phyloP scores from a whole-genome alignment of 345 rosid genomes.

The Populus tremula region DNA sequence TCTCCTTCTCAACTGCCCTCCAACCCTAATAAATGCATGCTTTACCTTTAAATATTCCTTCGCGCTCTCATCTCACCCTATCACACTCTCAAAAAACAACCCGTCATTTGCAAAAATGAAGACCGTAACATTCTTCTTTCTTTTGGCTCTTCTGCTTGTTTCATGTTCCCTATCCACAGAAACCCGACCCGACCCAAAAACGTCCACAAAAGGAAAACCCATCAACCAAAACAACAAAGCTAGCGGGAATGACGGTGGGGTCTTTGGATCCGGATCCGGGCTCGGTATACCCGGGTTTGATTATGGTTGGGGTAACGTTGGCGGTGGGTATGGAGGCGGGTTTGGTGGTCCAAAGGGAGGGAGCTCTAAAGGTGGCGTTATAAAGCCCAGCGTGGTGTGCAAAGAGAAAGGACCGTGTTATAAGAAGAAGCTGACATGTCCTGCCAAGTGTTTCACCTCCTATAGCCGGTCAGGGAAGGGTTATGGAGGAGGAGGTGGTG shows the following conservation, averaged over 20 bases:
- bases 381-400: conserved; percentile 67
- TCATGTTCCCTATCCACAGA: conserved; percentile 30
- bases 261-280: conserved; percentile 48
- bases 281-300: conserved; percentile 56
- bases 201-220: conserved; percentile 15
- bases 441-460: conserved; percentile 89
- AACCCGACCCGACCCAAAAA: conserved; percentile 34
- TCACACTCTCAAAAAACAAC: not conserved
- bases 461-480: conserved; percentile 89
- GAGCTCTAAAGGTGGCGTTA: conserved; percentile 49
- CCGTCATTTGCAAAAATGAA: conserved; percentile 30
- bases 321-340: conserved; percentile 72
- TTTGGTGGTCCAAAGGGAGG: conserved; percentile 74
- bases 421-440: conserved; percentile 81
- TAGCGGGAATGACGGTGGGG: conserved; percentile 30
- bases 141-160: conserved; percentile 36
- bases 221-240: conserved; percentile 18
- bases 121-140: conserved; percentile 17
- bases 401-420: conserved; percentile 74
- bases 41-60: conserved; percentile 2
- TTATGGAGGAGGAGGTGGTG: conserved; percentile 87
- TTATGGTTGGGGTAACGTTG: conserved; percentile 37
- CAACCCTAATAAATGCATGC: conserved; percentile 14
- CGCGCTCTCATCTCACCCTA: not conserved
- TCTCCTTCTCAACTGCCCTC: conserved; percentile 43